Base-by-base conservation (phyloP, 2,329 filamentous ascomycete species). In the Aspergillus sp. region DNA sequence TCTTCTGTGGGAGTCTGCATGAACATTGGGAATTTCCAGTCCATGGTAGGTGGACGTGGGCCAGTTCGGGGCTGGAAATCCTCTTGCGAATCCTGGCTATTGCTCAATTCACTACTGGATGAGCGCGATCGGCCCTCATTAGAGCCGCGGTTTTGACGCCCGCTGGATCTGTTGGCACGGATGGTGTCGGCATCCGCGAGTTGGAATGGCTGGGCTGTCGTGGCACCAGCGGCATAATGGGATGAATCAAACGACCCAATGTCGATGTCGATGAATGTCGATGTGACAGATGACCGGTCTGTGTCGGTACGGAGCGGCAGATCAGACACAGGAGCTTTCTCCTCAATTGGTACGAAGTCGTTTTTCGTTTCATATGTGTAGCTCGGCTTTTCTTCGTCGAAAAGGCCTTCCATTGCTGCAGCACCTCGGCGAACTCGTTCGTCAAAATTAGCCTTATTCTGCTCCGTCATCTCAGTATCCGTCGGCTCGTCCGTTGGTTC, bases 351-450 rank as follows among this genome's bases (percentile, higher is more conserved):
- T 4, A 80, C 72, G 59, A 81, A 78, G 64, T 77, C 77, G 46
- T 79, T 80, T 49, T 83, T 77, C 7, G 78, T 80, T 62, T 83
- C 82, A 65, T 85, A 84, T 55, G 79, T 80, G 67, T 87, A 87
- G n/a, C 80, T 82, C 6, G 80, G 80, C 54, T 78, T 78, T 33
- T 79, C 75, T 37, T 79, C 77, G 59, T 87, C 78, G 66, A 86
- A 87, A 4, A 87, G 69, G 9, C 84, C 81, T 56, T 84, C 80
- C 64, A 87, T 77, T 2, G 81, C 82, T 43, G 74, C 78, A 57
- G 82, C 81, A 45, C 85, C 85, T 62, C 85, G 77, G 46, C 81
- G 79, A 46, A 85, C 83, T 25, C 82, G 80, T 62, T 83, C 78
- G 64, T 87, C 83, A 59, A 82, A 82, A 65, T 84, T 81, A 14